phyloP scores from a whole-genome alignment of 2,329 filamentous ascomycete genomes.

The Hymenoscyphus infarciens region DNA sequence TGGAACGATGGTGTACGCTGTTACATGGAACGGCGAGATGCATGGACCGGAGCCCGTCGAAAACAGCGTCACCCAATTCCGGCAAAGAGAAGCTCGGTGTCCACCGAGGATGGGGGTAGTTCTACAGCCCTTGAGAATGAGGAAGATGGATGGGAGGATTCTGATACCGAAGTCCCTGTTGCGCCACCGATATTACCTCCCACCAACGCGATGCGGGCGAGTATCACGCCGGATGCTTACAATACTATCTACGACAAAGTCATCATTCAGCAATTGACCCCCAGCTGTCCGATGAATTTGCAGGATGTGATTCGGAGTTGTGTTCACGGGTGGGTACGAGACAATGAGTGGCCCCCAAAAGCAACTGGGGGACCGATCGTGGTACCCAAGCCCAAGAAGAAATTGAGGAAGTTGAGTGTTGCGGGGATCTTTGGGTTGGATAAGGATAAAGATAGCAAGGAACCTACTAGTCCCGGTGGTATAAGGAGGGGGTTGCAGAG shows the following conservation, averaged over 20 bases:
- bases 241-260: slow-evolving; percentile 86
- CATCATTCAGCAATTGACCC: slow-evolving; percentile 73
- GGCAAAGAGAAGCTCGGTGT: slow-evolving; percentile 36
- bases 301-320: slow-evolving; percentile 75
- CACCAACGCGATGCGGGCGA: slow-evolving; percentile 71
- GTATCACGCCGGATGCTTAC: slow-evolving; percentile 72
- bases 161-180: slow-evolving; percentile 55
- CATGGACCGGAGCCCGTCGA: slow-evolving; percentile 74
- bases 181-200: slow-evolving; percentile 69
- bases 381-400: slow-evolving; percentile 19
- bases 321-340: slow-evolving; percentile 87
- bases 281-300: slow-evolving; percentile 84
- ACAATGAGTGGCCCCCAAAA: slow-evolving; percentile 87
- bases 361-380: slow-evolving; percentile 42
- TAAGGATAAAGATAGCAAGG: slow-evolving; percentile 14
- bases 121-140: slow-evolving; percentile 28
- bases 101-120: slow-evolving; percentile 25
- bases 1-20: slow-evolving; percentile 84
- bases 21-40: slow-evolving; percentile 73
- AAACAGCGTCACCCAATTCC: slow-evolving; percentile 39
- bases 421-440: slow-evolving; percentile 29
- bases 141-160: slow-evolving; percentile 26
- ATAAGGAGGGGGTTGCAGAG: slow-evolving; percentile 25
- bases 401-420: slow-evolving; percentile 30
- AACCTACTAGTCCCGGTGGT: slow-evolving; percentile 8